Evolutionary conservation across 2,329 filamentous ascomycete species (phyloP).

Genomic region (Diaporthe citrichinensis): DNA sequence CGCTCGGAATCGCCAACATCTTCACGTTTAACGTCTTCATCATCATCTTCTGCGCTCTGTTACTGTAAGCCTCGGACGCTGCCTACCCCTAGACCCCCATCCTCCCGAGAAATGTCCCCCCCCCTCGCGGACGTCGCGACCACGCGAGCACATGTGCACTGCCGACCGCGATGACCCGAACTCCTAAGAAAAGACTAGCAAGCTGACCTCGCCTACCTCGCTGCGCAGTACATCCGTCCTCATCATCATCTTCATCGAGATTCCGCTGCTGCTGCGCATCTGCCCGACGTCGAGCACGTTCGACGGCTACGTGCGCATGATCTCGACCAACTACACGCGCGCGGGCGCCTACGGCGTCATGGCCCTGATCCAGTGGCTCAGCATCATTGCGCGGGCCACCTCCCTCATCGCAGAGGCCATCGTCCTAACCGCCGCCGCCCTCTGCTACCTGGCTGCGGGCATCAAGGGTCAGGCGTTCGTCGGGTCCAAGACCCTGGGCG

Average conservation of each 20-base stretch:
- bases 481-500: constrained; percentile 95
- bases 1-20: constrained; percentile 77
- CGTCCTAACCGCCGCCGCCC: constrained; percentile 80
- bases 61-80: constrained; percentile 61
- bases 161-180: neutral
- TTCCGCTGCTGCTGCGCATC: constrained; percentile 95
- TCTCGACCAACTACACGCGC: constrained; percentile 98
- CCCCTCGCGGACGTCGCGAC: neutral
- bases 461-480: constrained; percentile 89
- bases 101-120: neutral
- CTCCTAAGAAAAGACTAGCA: neutral
- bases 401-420: constrained; percentile 90
- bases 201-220: constrained; percentile 21
- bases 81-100: neutral
- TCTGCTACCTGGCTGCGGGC: constrained; percentile 86
- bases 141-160: neutral
- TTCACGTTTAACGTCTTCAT: constrained; percentile 66
- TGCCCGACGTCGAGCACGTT: constrained; percentile 94
- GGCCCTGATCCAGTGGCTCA: constrained; percentile 88
- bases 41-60: constrained; percentile 67
- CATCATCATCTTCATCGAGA: constrained; percentile 87
- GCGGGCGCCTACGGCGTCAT: constrained; percentile 87
- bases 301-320: constrained; percentile 88
- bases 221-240: constrained; percentile 74
- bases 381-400: constrained; percentile 73